phyloP scores from a whole-genome alignment of 768 basidiomycete species.

The Lactarius vividus region DNA sequence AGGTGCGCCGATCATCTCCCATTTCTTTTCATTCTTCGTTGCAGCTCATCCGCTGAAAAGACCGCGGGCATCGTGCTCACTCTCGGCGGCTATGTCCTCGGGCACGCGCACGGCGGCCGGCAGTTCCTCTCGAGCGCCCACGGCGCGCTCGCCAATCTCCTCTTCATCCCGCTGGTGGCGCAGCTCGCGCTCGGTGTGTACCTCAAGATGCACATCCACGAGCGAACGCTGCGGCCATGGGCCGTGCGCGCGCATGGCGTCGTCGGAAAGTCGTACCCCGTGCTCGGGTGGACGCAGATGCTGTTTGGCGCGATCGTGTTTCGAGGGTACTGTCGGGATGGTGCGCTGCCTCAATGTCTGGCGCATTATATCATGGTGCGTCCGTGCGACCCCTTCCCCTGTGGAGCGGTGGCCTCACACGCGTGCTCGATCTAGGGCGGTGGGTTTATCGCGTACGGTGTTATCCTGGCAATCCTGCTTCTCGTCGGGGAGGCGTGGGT shows the following conservation, averaged over 20 bases:
- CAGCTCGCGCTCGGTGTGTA: constrained; percentile 81
- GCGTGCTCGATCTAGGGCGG: constrained; percentile 50
- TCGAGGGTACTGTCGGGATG: constrained; percentile 78
- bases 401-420: background rate
- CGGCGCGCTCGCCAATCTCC: constrained; percentile 61
- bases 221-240: constrained; percentile 67
- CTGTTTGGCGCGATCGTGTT: constrained; percentile 78
- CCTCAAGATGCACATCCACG: constrained; percentile 88
- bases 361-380: constrained; percentile 81
- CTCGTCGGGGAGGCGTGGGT: constrained; percentile 79
- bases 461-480: constrained; percentile 75
- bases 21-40: background rate
- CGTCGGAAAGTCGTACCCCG: constrained; percentile 80
- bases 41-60: constrained; percentile 37
- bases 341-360: constrained; percentile 76
- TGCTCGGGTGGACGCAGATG: constrained; percentile 88
- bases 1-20: constrained; percentile 44
- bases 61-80: constrained; percentile 67
- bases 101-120: constrained; percentile 84
- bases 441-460: constrained; percentile 85
- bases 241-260: constrained; percentile 69
- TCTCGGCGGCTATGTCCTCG: constrained; percentile 71
- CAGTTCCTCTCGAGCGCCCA: constrained; percentile 74
- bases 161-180: constrained; percentile 58
- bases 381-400: background rate